Evolutionary conservation across 179 eudicot genomes (phyloP).

Genomic region (Silene vulgaris): DNA sequence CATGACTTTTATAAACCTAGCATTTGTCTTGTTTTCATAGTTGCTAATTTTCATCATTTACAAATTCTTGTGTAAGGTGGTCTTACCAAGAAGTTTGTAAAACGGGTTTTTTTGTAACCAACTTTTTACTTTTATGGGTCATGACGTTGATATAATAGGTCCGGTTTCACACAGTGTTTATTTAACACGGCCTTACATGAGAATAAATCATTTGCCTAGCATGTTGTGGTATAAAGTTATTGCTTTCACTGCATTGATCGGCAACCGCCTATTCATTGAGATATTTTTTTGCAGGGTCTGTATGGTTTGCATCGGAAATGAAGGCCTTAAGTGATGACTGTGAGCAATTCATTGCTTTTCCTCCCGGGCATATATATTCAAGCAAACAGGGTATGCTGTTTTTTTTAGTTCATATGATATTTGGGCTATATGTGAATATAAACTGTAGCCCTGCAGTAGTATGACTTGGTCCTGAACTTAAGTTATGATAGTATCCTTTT

Average conservation of each 20-base stretch:
- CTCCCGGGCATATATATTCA: slow-evolving; percentile 91
- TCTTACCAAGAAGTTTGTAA: too few relatives aligned
- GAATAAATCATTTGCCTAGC: not conserved
- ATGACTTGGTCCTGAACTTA: slow-evolving; percentile 10
- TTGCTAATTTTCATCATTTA: too few relatives aligned
- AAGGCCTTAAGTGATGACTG: slow-evolving; percentile 93
- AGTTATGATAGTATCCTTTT: not conserved
- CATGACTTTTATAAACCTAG: not conserved
- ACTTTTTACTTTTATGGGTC: too few relatives aligned
- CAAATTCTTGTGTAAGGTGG: not conserved
- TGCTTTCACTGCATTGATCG: not conserved
- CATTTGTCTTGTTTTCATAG: not conserved
- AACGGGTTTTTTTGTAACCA: too few relatives aligned
- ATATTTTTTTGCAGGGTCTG: slow-evolving; percentile 7
- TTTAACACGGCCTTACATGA: too few relatives aligned
- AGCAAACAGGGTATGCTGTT: slow-evolving; percentile 64
- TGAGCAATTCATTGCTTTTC: slow-evolving; percentile 74
- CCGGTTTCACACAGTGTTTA: too few relatives aligned
- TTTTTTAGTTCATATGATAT: slow-evolving; percentile 7
- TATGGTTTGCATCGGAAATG: slow-evolving; percentile 96
- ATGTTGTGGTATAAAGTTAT: not conserved
- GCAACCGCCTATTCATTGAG: not conserved
- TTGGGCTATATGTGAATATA: not conserved
- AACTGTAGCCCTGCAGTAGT: not conserved
- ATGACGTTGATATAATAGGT: too few relatives aligned